phyloP scores from a whole-genome alignment of 495 filamentous ascomycete species.

The Terfezia claveryi region DNA sequence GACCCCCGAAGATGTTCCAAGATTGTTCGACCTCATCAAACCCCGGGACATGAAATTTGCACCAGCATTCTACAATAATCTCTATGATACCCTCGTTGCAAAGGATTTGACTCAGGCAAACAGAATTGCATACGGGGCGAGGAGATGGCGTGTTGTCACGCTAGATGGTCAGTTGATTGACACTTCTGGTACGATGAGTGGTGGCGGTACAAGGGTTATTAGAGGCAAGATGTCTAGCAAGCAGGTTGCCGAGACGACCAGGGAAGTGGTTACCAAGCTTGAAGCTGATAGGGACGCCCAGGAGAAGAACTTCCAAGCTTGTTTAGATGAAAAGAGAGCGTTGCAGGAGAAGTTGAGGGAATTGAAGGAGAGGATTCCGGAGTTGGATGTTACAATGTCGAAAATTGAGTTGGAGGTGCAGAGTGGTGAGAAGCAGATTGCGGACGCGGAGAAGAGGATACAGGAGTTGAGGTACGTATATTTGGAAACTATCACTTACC shows the following conservation, averaged over 20 bases:
- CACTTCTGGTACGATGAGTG: conserved; percentile 93
- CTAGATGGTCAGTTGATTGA: conserved; percentile 89
- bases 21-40: conserved; percentile 81
- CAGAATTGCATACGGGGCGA: conserved; percentile 81
- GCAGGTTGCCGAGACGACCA: conserved; percentile 58
- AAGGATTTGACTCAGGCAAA: conserved; percentile 85
- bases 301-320: conserved; percentile 55
- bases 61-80: conserved; percentile 83
- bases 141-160: conserved; percentile 86
- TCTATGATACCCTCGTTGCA: conserved; percentile 84
- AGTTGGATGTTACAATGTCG: conserved; percentile 71
- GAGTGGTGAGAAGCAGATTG: conserved; percentile 61
- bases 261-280: conserved; percentile 69
- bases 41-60: conserved; percentile 67
- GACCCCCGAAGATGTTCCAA: conserved; percentile 78
- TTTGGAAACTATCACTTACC: no score
- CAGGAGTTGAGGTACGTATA: conserved; percentile 43
- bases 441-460: conserved; percentile 60
- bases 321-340: conserved; percentile 57
- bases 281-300: conserved; percentile 67
- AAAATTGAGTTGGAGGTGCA: conserved; percentile 80
- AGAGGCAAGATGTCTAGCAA: conserved; percentile 91
- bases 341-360: conserved; percentile 50
- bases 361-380: conserved; percentile 61
- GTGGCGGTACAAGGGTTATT: conserved; percentile 73